These are phyloP conservation scores for Aquanectria penicillioides DNA, from an alignment of 2,329 filamentous ascomycete genomes.

Conservation along the genomic window DNA sequence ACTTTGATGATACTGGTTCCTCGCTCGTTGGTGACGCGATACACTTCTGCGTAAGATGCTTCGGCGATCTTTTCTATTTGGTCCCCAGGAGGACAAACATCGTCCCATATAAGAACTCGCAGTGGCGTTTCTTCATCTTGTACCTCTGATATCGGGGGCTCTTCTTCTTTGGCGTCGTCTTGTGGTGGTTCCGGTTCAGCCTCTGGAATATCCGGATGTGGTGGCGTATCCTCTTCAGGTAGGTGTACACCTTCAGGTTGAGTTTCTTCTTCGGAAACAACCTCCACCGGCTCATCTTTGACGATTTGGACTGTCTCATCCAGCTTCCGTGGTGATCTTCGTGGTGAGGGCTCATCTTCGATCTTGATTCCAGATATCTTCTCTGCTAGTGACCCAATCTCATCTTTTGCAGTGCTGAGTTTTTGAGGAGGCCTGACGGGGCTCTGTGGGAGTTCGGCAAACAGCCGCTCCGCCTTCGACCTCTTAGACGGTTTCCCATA, in stretches of 20 bases:
- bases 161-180: neutral
- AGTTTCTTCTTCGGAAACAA: neutral
- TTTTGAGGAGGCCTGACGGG: constrained; percentile 51
- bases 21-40: constrained; percentile 67
- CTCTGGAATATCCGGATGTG: constrained; percentile 7
- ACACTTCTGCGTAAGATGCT: constrained; percentile 74
- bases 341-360: constrained; percentile 26
- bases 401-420: constrained; percentile 30
- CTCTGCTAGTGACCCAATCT: constrained; percentile 47
- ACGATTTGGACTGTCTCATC: constrained; percentile 13
- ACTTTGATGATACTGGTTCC: constrained; percentile 74
- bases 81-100: constrained; percentile 64
- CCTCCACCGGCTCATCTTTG: constrained; percentile 25
- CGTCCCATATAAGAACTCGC: constrained; percentile 63
- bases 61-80: constrained; percentile 72
- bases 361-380: constrained; percentile 47
- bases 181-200: neutral
- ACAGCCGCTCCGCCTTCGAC: constrained; percentile 58
- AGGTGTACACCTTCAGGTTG: neutral
- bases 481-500: constrained; percentile 63
- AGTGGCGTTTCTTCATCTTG: constrained; percentile 41
- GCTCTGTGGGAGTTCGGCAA: constrained; percentile 62
- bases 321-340: constrained; percentile 28
- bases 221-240: neutral
- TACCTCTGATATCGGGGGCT: constrained; percentile 24